Percentiles rank a stretch among this genome's conserved stretches.
Evolutionary conservation across 2,329 filamentous ascomycete genomes (phyloP).

Genomic region (Emergomyces africanus): DNA sequence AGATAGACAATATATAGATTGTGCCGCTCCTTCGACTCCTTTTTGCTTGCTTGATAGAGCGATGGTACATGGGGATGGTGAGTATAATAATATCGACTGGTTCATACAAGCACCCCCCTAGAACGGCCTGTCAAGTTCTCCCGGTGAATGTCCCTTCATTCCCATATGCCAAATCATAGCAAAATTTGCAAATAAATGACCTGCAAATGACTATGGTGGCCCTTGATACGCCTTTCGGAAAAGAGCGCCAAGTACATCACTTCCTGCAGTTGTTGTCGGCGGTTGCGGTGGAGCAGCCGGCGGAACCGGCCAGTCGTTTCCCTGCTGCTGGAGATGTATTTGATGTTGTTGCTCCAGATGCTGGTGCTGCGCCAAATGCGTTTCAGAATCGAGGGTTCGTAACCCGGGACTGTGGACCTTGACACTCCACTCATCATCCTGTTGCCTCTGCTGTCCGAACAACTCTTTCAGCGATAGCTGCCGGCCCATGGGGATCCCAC

Average conservation of each 20-base stretch:
- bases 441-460: constrained; percentile 42
- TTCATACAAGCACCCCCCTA: not conserved
- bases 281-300: not conserved
- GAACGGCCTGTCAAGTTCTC: not conserved
- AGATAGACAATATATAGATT: not conserved
- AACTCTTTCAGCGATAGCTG: constrained; percentile 41
- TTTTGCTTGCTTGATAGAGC: constrained; percentile 2
- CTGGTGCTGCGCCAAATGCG: constrained; percentile 7
- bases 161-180: not conserved
- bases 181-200: constrained; percentile 8
- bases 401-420: constrained; percentile 30
- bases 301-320: not conserved
- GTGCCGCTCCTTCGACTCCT: constrained; percentile 1
- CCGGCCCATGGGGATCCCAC: constrained; percentile 36
- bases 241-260: constrained; percentile 29
- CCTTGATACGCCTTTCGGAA: constrained; percentile 30
- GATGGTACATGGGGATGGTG: not conserved
- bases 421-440: constrained; percentile 40
- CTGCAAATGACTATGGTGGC: not conserved
- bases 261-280: constrained; percentile 5
- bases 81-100: not conserved
- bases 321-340: not conserved
- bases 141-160: not conserved
- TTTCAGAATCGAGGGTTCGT: constrained; percentile 4
- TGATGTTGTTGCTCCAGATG: not conserved